phyloP scores from a whole-genome alignment of 169 alveolate species.

The Plasmodium malariae region DNA sequence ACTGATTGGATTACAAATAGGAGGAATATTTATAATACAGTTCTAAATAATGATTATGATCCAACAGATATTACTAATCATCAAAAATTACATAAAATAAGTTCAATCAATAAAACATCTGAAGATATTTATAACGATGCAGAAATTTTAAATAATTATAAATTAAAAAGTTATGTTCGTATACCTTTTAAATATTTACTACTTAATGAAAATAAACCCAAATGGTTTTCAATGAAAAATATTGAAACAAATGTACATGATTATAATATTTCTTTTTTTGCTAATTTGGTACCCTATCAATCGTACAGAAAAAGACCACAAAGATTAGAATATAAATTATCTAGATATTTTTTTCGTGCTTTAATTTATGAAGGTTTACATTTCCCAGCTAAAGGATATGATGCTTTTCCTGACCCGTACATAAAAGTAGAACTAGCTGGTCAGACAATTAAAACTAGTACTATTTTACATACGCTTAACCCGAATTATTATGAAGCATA shows the following conservation, averaged over 20 bases:
- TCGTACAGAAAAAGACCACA: slow-evolving; percentile 82
- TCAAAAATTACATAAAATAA: slow-evolving; percentile 30
- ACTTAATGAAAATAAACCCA: slow-evolving; percentile 87
- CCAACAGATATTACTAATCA: slow-evolving; percentile 8
- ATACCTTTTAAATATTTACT: slow-evolving; percentile 83
- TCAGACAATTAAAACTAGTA: slow-evolving; percentile 84
- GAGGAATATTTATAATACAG: slow-evolving; percentile 9
- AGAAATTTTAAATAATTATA: slow-evolving; percentile 45
- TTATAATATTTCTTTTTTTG: slow-evolving; percentile 79
- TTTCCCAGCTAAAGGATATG: slow-evolving; percentile 87
- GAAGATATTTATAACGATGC: slow-evolving; percentile 24
- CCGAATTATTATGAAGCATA: slow-evolving; percentile 92
- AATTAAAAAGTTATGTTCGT: slow-evolving; percentile 47
- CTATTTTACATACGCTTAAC: slow-evolving; percentile 85
- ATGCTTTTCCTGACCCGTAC: slow-evolving; percentile 84
- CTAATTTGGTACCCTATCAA: slow-evolving; percentile 74
- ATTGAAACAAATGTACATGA: slow-evolving; percentile 76
- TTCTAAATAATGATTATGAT: slow-evolving; percentile 16
- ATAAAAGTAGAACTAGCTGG: slow-evolving; percentile 89
- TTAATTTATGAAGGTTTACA: slow-evolving; percentile 92
- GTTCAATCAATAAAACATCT: slow-evolving; percentile 35
- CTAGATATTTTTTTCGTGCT: slow-evolving; percentile 86
- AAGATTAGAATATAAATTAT: slow-evolving; percentile 87
- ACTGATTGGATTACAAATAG: slow-evolving; percentile 76
- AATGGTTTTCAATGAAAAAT: slow-evolving; percentile 86